Base-by-base conservation (phyloP, 2,329 filamentous ascomycete species). In the Rutstroemia sp. region DNA sequence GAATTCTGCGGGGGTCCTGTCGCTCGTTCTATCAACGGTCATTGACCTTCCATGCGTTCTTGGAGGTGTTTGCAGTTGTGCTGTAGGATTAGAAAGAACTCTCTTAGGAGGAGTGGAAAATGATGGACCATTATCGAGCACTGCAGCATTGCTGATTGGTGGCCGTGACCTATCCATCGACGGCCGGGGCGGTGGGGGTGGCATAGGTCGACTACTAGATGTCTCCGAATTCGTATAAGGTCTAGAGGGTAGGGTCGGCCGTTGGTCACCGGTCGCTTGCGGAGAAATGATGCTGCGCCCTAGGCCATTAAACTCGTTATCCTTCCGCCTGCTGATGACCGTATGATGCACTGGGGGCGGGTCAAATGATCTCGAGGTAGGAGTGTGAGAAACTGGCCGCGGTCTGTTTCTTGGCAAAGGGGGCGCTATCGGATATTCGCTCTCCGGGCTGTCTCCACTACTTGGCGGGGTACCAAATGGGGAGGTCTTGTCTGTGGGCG, bases 391-490 rank as follows among this genome's bases (percentile, higher is more conserved):
- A 12, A 78, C 77, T 25, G 80, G 68, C 9, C 71, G 71, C 2
- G 80, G 81, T 30, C 79, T 79, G 47, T 75, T 72, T 54, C 78
- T 79, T 12, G 79, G 73, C 6, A 70, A 74, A 18, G 74, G 79
- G 46, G 79, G 74, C 55, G 71, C 73, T 44, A 51, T 19, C 1
- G 80, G 79, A 7, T 77, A 77, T 6, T 74, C 72, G n/a, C 74
- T 73, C n/a, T 79, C 75, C 0, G 75, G 69, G 54, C 79, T 86
- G 56, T 81, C 83, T 4, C 82, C 80, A 67, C 87, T 92, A 63
- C 83, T 85, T 0, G 92, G 90, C 18, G 91, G 91, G 38, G 90
- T 96, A 66, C 79, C 91, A 68, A 96, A 96, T 0, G 92, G 92
- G 1, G 92, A 96, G 0, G 84, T 68, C 66, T 50, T 60, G 5